Base-by-base conservation (phyloP, 2,329 filamentous ascomycete species). In the Metarhizium sp. region DNA sequence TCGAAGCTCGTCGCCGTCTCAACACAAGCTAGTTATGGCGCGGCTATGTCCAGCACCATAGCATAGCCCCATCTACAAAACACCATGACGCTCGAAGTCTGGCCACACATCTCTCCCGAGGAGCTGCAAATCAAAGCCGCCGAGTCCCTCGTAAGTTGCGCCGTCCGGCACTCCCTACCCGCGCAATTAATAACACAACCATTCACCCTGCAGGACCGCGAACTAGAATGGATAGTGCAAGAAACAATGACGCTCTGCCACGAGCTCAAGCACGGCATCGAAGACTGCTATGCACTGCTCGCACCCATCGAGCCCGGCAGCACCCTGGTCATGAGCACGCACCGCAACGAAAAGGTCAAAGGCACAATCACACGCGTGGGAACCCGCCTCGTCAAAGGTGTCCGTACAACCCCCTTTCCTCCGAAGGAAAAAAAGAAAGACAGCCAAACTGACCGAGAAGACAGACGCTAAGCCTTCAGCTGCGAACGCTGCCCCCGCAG, bases 341-440 rank as follows among this genome's bases (percentile, higher is more conserved):
- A 87, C 55, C 83, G 92, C 55, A 92, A 90, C 55, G 94, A 99
- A 74, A 84, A 82, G 61, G 85, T 97, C 59, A 99, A 99, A 71
- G 94, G 94, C 18, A 89, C 90, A 63, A 83, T 97, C 58, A 97
- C 92, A 1, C 84, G 94, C 54, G 84, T 95, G 40, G 94, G 94
- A 43, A 90, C 90, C n/a, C 84, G 87, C 52, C 87, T 99, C 60
- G 87, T 95, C 59, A 96, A 95, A 69, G 92, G 91, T 61, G 89
- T 92, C 77, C 63, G 85, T 78, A 6, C 4, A 34, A 42, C 30
- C 55, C 42, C 57, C 59, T 34, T 40, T 38, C 43, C 30, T 6
- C 52, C 48, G 55, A 60, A 53, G 29, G 29, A 50, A 6, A 6
- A n/a, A 56, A 54, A 59, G 58, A 48, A 32, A 25, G 25, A 25